phyloP scores from a whole-genome alignment of 768 basidiomycete species.

The Mrakia frigida region DNA sequence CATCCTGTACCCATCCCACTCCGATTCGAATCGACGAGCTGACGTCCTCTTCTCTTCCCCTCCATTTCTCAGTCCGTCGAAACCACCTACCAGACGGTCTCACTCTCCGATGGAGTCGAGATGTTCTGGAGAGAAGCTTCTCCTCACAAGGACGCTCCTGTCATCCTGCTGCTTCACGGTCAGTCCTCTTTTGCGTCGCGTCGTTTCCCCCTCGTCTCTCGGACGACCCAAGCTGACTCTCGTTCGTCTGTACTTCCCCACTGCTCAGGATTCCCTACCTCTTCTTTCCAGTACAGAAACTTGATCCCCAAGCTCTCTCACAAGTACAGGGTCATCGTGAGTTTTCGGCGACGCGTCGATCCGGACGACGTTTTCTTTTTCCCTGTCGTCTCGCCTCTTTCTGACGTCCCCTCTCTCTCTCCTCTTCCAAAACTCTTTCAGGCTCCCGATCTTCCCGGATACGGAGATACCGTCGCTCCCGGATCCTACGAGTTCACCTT shows the following conservation, averaged over 20 bases:
- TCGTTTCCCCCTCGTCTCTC: background rate
- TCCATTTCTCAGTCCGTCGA: background rate
- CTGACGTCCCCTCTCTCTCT: background rate
- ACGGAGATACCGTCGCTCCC: conserved; percentile 52
- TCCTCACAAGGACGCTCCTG: conserved; percentile 30
- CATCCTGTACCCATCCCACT: too few species aligned
- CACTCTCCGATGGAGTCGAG: conserved; percentile 10
- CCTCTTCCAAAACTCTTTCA: background rate
- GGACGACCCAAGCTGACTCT: background rate
- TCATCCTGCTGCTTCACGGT: conserved; percentile 49
- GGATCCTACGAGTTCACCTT: conserved; percentile 47
- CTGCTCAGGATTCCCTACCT: conserved; percentile 51
- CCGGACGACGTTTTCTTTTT: too few species aligned
- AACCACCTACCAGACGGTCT: background rate
- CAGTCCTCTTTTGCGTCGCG: background rate
- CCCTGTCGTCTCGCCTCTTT: background rate
- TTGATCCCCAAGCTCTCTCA: conserved; percentile 49
- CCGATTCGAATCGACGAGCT: background rate
- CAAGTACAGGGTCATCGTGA: conserved; percentile 48
- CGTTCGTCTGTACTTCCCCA: background rate
- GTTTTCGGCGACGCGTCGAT: too few species aligned
- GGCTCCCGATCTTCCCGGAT: conserved; percentile 54
- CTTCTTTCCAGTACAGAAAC: conserved; percentile 52
- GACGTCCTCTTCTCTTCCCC: background rate
- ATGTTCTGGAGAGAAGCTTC: conserved; percentile 52